Percentiles rank a stretch among this genome's conserved stretches.
Conservation (phyloP, 805 yeast genomes). For the Blastobotrys mokoenaii region DNA sequence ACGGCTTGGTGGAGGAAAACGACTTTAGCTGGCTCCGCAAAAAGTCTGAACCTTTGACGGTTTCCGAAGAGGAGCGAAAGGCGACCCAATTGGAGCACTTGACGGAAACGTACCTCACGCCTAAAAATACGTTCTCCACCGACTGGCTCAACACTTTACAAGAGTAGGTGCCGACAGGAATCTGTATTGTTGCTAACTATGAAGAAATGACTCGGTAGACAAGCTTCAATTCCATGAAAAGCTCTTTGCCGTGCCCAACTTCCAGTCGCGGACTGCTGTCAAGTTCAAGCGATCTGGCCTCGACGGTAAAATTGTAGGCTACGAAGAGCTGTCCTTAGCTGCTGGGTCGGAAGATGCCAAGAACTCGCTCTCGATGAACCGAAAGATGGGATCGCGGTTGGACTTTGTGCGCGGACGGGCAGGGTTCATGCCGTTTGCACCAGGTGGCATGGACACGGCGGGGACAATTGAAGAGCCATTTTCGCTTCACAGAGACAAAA, state of each 20-base stretch:
- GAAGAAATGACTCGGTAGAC: slow-evolving; percentile 22
- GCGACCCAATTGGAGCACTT: slow-evolving; percentile 17
- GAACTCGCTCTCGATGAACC: slow-evolving; percentile 62
- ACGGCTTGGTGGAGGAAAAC: not conserved
- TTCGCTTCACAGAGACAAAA: slow-evolving; percentile 53
- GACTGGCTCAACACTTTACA: slow-evolving; percentile 65
- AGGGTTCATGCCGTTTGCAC: slow-evolving; percentile 77
- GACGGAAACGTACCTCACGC: slow-evolving; percentile 45
- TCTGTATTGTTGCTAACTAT: not conserved
- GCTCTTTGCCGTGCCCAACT: slow-evolving; percentile 50
- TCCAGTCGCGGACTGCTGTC: slow-evolving; percentile 54
- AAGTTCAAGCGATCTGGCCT: slow-evolving; percentile 70
- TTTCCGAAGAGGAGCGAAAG: not conserved
- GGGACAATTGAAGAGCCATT: slow-evolving; percentile 12
- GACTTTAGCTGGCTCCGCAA: not conserved
- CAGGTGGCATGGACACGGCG: slow-evolving; percentile 57
- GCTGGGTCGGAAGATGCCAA: slow-evolving; percentile 21
- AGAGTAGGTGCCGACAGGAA: slow-evolving; percentile 24
- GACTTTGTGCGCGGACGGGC: slow-evolving; percentile 63
- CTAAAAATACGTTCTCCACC: slow-evolving; percentile 57
- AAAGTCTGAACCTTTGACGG: not conserved
- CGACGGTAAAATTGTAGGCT: slow-evolving; percentile 55
- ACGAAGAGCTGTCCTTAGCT: slow-evolving; percentile 48
- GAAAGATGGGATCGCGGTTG: slow-evolving; percentile 56
- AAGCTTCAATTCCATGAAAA: slow-evolving; percentile 34